Evolutionary conservation across 2,329 filamentous ascomycete genomes (phyloP).

Genomic region (Mycosphaerella sp.): DNA sequence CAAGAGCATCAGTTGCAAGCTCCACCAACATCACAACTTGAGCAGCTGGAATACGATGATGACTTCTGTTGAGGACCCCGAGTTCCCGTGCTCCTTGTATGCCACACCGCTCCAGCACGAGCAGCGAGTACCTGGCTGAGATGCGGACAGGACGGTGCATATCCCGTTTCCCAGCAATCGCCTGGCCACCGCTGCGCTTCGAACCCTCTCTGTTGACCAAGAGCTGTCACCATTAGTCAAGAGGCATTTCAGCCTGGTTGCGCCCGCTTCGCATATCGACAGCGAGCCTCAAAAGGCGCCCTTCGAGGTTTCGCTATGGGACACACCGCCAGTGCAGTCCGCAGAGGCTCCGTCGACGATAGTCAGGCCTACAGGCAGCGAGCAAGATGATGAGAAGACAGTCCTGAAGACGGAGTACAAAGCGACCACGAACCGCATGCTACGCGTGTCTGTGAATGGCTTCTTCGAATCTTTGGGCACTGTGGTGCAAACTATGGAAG

Average conservation of each 20-base stretch:
- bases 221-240: slow-evolving; percentile 82
- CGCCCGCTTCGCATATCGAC: slow-evolving; percentile 11
- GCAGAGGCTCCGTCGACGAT: slow-evolving; percentile 3
- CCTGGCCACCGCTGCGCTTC: slow-evolving; percentile 68
- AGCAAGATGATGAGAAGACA: slow-evolving; percentile 38
- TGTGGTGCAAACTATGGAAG: slow-evolving; percentile 82
- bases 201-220: slow-evolving; percentile 73
- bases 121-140: slow-evolving; percentile 6
- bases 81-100: slow-evolving; percentile 28
- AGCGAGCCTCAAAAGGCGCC: slow-evolving; percentile 14
- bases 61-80: slow-evolving; percentile 5
- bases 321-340: slow-evolving; percentile 5
- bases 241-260: slow-evolving; percentile 58
- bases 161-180: slow-evolving; percentile 76
- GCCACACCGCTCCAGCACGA: slow-evolving; percentile 1
- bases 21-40: not conserved
- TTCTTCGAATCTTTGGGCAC: slow-evolving; percentile 88
- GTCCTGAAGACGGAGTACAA: slow-evolving; percentile 70
- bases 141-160: slow-evolving; percentile 55
- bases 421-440: slow-evolving; percentile 91
- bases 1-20: not conserved
- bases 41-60: slow-evolving; percentile 1
- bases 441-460: slow-evolving; percentile 90
- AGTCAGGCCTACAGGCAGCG: slow-evolving; percentile 15
- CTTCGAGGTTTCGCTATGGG: slow-evolving; percentile 21